Base-by-base conservation (phyloP, 371 early-diverging fungal genomes). In the Gilbertella persicaria region DNA sequence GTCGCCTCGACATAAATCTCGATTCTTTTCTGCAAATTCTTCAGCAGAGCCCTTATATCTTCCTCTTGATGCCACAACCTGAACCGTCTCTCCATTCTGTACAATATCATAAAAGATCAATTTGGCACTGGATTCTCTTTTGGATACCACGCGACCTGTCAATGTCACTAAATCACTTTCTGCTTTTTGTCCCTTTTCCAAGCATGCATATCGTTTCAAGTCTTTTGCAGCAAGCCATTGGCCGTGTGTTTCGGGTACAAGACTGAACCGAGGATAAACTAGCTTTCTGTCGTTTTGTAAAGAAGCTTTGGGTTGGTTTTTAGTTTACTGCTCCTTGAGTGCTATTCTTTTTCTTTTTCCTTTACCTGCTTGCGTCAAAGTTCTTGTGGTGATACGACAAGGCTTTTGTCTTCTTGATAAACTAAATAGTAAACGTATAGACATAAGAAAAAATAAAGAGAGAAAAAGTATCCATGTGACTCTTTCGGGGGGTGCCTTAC, bases 61-160 rank as follows among this genome's bases (percentile, higher is more conserved):
- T 28, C 60, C 55, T 39, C 75, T 75, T 28, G 86, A 82, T 14
- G 78, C 79, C 10, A 93, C 85, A 2, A 89, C 84, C 57, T 93
- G 94, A 19, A 89, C 56, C 2, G 58, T 44, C 39, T 77, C 62
- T 2, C 84, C 83, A 47, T 89, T 79, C 35, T 89, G 84, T 10
- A 78, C 59, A 16, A 94, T 30, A 58, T 87, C 90, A 40, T 84
- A 80, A 71, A 93, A 94, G 0, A 89, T 60, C 33, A 93, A 75
- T 45, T 87, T 89, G 47, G 75, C 67, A 52, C 92, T 84, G 3
- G 91, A 84, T 30, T 84, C 88, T 19, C 92, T 75, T 48, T 84
- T 88, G 12, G 83, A 71, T 10, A 62, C 51, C 28, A 90, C 74
- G 19, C 90, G 78, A 23, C 90, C 90, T 69, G 78, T 64, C 26